Base-by-base conservation (phyloP, 805 yeast genomes). In the Candida awuae region DNA sequence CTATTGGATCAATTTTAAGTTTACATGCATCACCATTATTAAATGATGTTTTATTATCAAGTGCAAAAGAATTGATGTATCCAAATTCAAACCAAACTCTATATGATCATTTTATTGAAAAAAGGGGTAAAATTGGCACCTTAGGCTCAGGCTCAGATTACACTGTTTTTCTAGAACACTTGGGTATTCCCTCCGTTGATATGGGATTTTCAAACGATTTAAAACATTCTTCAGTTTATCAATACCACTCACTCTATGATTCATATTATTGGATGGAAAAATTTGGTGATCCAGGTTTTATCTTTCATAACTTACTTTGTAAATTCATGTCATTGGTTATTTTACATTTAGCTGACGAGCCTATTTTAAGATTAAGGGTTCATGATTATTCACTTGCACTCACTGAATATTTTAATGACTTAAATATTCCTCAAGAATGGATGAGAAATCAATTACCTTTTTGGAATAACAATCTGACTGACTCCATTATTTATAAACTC, bases 221-320 rank as follows among this genome's bases (percentile, higher is more conserved):
- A 8, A 50, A 53, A 10, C 62, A 55, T 8, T 81, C 77, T 36
- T 67, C 86, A 0, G 74, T 80, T 7, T 81, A 81, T 53, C 88
- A 80, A 44, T 80, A 82, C 55, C 90, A 82, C 54, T 80, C 88
- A 14, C 75, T 78, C 54, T 82, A 78, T 52, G 87, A 80, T 56
- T 77, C 84, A 1, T 75, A 62, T 55, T 65, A 75, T 46, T 82
- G 90, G 90, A 78, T 81, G 80, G 65, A 67, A 27, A 64, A 59
- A 5, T 70, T 56, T 53, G 82, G 75, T 21, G 88, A 81, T 52
- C 79, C 81, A 12, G 77, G 71, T 0, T 80, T 77, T 61, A 63
- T 64, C 29, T 67, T 58, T 46, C 88, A 82, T 56, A 73, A 75
- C 37, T 56, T 77, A 4, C 55, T 73, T 52, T 68, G 80, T 13